Base-by-base conservation (phyloP, 768 basidiomycete genomes). In the Tulasnella calospora region DNA sequence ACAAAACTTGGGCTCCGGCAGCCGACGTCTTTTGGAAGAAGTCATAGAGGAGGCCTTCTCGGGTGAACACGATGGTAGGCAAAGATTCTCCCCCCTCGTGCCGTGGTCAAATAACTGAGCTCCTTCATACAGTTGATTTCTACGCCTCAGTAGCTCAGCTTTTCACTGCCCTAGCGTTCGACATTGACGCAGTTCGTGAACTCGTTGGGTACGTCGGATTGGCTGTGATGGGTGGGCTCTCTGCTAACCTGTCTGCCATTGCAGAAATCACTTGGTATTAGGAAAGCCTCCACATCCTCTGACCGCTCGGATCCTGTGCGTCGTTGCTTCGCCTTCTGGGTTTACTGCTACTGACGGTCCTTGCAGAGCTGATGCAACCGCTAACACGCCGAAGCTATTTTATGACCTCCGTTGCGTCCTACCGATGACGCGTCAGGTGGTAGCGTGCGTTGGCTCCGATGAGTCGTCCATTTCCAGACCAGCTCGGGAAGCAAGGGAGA, bases 11-110 rank as follows among this genome's bases (percentile, higher is more conserved):
- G 92, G 94, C 0, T 91, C 92, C 36, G 91, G 91, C 82, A 91
- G 90, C 1, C 87, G 89, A 80, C 92, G 93, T 77, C 85, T 88
- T 0, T 92, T 94, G 76, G 85, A 92, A 41, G 94, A 95, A 81
- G 83, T 99, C 17, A 88, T 95, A 0, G 84, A 87, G 3, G 94
- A 96, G 77, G 90, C 94, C 0, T 97, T 97, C 86, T 87, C 89
- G 67, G 92, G 91, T 79, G 83, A 84, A 1, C 91, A 91, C 78
- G 89, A 90, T 80, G 93, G 93, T 93, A 79, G 81, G 81, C 21
- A 38, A 36, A 10, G 74, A 72, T 33, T 47, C 51, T 41, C 71
- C 44, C 9, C 27, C 15, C 6, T 36, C 0, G 44, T 12, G 47
- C 27, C 30, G 44, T 73, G 8, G 35, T 55, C 33, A 71, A n/a